A percentile compares a stretch with the other conserved stretches of the same genome.
Conservation (phyloP, 2,329 filamentous ascomycete genomes). For the Ophiostoma tasmaniense region DNA sequence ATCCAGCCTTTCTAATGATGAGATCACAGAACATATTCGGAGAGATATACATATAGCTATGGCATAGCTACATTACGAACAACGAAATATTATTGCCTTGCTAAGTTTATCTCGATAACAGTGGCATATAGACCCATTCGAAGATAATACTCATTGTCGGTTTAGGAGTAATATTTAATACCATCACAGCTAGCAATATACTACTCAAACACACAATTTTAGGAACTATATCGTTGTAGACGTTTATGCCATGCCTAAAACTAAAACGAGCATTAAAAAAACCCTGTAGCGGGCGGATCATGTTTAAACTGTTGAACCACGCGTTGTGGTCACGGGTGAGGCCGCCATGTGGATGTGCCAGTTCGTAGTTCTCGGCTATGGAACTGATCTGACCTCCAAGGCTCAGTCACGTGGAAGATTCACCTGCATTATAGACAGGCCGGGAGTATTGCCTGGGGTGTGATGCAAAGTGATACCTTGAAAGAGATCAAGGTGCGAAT, state of each 20-base stretch:
- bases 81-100: too few species aligned
- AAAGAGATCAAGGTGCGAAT: conserved; percentile 13
- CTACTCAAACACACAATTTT: conserved; percentile 13
- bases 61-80: too few species aligned
- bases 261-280: conserved; percentile 13
- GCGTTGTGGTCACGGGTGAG: conserved; percentile 15
- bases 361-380: conserved; percentile 15
- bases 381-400: conserved; percentile 16
- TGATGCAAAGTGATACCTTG: conserved; percentile 15
- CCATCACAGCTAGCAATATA: too few species aligned
- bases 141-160: too few species aligned
- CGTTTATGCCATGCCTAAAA: conserved; percentile 12
- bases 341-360: conserved; percentile 12
- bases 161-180: too few species aligned
- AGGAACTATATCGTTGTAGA: not conserved
- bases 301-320: conserved; percentile 14
- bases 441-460: conserved; percentile 14
- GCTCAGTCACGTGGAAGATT: conserved; percentile 13
- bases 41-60: too few species aligned
- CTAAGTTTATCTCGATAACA: too few species aligned
- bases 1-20: too few species aligned
- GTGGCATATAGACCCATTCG: too few species aligned
- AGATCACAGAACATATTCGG: too few species aligned
- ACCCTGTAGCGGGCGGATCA: conserved; percentile 12
- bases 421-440: conserved; percentile 15